Conservation (phyloP, 768 basidiomycete species). For the Kwoniella europaea region DNA sequence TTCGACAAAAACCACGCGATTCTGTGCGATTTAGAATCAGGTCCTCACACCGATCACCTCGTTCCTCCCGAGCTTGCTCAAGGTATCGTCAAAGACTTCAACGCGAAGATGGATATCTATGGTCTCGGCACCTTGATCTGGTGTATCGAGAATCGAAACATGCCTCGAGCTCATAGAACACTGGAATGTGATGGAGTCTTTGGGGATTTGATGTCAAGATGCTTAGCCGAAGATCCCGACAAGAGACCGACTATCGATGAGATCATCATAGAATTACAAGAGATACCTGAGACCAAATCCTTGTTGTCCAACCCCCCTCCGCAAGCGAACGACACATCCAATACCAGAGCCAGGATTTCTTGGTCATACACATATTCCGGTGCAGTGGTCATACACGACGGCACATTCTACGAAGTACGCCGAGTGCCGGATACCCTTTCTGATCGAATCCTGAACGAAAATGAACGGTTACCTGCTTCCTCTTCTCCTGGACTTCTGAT, state of each 20-base stretch:
- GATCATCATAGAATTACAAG: too few relatives aligned
- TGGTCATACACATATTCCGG: background rate
- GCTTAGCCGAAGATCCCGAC: background rate
- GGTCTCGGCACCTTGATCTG: background rate
- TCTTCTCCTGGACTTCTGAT: too few relatives aligned
- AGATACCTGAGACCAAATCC: too few relatives aligned
- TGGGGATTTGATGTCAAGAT: background rate
- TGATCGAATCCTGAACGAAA: too few relatives aligned
- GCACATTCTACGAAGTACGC: background rate
- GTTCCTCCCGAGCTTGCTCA: background rate
- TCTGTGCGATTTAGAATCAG: background rate
- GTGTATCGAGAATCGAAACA: background rate
- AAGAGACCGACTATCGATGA: background rate
- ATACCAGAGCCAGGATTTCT: too few relatives aligned
- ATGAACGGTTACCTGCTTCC: too few relatives aligned
- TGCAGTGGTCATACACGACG: too few relatives aligned
- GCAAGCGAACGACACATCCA: too few relatives aligned
- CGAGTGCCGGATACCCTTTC: background rate
- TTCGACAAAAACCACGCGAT: background rate
- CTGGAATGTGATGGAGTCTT: background rate
- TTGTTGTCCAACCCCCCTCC: too few relatives aligned
- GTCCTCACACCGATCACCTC: background rate
- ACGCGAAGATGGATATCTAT: constrained; percentile 7
- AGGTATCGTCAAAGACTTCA: background rate
- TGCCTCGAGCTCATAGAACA: background rate